Evolutionary conservation across 2,329 filamentous ascomycete species (phyloP).

Genomic region (Chlorencoelia australis): DNA sequence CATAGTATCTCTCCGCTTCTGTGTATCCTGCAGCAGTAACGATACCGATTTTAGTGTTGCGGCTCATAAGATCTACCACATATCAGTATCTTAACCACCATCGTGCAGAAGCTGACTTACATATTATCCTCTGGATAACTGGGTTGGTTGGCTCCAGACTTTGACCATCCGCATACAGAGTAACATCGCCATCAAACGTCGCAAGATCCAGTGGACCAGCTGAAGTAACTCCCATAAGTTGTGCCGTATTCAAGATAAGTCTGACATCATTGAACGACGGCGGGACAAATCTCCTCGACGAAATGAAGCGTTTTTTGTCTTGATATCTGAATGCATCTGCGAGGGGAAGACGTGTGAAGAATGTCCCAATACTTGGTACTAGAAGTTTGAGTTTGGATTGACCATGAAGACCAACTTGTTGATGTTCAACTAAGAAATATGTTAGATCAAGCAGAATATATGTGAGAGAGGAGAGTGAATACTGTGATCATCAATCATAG

Average conservation of each 20-base stretch:
- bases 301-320: constrained; percentile 77
- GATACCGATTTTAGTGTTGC: constrained; percentile 80
- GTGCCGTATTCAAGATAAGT: constrained; percentile 86
- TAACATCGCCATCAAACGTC: constrained; percentile 97
- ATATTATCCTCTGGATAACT: constrained; percentile 55
- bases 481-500: constrained; percentile 89
- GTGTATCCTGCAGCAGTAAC: constrained; percentile 96
- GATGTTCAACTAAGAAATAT: constrained; percentile 52
- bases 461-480: constrained; percentile 19
- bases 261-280: constrained; percentile 97
- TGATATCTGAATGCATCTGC: constrained; percentile 89
- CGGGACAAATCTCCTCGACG: constrained; percentile 81
- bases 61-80: constrained; percentile 60
- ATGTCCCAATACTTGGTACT: constrained; percentile 82
- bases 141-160: constrained; percentile 67
- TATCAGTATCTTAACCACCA: constrained; percentile 8
- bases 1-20: constrained; percentile 76
- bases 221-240: constrained; percentile 81
- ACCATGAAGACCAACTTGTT: constrained; percentile 51
- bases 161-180: constrained; percentile 84
- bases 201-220: constrained; percentile 67
- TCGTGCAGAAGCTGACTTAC: constrained; percentile 24
- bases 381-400: constrained; percentile 88
- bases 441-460: constrained; percentile 2
- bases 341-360: constrained; percentile 81